Evolutionary conservation across 169 alveolate species (phyloP).

Genomic region (Plasmodium malariae): DNA sequence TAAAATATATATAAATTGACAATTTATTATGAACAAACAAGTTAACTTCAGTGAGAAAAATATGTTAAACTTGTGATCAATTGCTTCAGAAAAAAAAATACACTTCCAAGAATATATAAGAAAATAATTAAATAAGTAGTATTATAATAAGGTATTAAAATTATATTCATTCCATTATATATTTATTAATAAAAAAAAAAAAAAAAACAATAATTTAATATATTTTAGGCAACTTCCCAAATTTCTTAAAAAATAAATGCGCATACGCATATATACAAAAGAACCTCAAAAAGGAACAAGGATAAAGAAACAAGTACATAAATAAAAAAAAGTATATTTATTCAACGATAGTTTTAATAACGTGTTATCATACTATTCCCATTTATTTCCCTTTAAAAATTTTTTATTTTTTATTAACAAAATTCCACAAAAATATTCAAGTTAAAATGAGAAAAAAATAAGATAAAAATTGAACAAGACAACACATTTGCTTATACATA

Average conservation of each 20-base stretch:
- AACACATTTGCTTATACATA: neutral
- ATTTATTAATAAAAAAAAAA: too few species aligned
- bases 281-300: neutral
- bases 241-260: neutral
- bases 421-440: neutral
- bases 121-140: neutral
- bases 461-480: neutral
- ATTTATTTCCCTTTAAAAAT: neutral
- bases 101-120: neutral
- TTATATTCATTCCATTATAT: neutral
- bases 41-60: constrained; percentile 30
- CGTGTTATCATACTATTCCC: neutral
- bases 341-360: neutral
- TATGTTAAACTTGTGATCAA: constrained; percentile 32
- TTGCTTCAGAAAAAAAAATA: constrained; percentile 34
- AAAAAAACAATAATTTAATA: too few species aligned
- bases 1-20: constrained; percentile 1
- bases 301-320: too few species aligned
- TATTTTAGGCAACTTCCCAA: neutral
- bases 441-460: neutral
- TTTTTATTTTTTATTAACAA: neutral
- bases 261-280: neutral
- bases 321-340: too few species aligned
- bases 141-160: too few species aligned
- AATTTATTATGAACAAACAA: constrained; percentile 28